These are phyloP conservation scores for Schizopora paradoxa DNA, from an alignment of 1,284 basidiomycete genomes.

Conservation along the genomic window DNA sequence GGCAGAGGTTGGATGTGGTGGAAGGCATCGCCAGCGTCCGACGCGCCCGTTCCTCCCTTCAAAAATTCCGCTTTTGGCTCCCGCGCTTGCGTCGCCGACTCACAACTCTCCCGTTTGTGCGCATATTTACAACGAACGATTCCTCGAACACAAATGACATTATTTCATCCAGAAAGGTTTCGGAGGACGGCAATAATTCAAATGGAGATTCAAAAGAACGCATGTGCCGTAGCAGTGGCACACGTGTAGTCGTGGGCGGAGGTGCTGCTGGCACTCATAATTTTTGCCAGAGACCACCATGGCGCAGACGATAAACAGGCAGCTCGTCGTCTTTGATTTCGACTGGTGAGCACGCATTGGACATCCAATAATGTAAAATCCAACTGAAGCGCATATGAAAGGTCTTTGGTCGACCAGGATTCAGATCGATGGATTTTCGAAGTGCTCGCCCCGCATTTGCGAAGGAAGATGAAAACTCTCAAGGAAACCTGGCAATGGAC, in stretches of 20 bases:
- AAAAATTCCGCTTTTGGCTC: too few species aligned
- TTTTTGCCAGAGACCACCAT: conserved; percentile 21
- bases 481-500: conserved; percentile 82
- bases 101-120: conserved; percentile 9
- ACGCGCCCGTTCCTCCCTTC: not conserved
- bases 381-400: conserved; percentile 27
- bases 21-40: conserved; percentile 37
- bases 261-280: too few species aligned
- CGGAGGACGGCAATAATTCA: too few species aligned
- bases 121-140: not conserved
- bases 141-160: too few species aligned
- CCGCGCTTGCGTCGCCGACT: too few species aligned
- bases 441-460: conserved; percentile 80
- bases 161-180: too few species aligned
- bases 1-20: conserved; percentile 44
- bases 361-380: not conserved
- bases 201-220: too few species aligned
- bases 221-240: too few species aligned
- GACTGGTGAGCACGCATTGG: conserved; percentile 67
- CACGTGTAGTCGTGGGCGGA: too few species aligned
- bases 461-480: conserved; percentile 76
- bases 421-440: conserved; percentile 96
- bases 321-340: conserved; percentile 94
- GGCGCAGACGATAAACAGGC: conserved; percentile 45
- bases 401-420: conserved; percentile 93